Evolutionary conservation across 2,329 filamentous ascomycete genomes (phyloP), one percentile per base, ranked within the genome.

Genomic region (Trichoderma harzianum): DNA sequence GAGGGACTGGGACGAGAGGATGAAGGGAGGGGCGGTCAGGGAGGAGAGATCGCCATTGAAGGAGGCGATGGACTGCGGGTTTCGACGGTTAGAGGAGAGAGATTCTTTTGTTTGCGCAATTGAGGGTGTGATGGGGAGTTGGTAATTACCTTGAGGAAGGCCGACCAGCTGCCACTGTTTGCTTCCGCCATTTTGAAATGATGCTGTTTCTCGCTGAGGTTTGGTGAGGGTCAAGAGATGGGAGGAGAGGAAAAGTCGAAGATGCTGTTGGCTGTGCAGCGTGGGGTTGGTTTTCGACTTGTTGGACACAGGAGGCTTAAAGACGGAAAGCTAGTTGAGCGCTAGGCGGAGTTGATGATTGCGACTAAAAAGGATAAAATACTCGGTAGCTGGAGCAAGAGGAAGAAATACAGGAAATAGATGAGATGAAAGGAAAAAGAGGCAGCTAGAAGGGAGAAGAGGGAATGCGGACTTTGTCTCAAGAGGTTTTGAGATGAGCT

Each of bases 31-130:
- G 51, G 93, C 93, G 43, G 93, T 95, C 78, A 95, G 84, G 73
- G 92, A 93, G 39, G 92, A 92, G 72, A 95, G 87, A 81, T 95
- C 93, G 77, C 93, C 93, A 78, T 92, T 93, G 85, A 95, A 95
- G 5, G 91, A 93, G 68, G 92, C 91, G 78, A 95, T 92, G 62
- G 92, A 94, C 87, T 89, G 70, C 32, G 16, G 57, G 8, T 32
- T 55, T 36, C 14, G 18, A 47, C 39, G 30, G 65, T 72, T 30
- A 51, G 30, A 24, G 6, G 24, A 24, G 66, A 43, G 39, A 10
- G 51, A 10, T 7, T 55, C 16, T 43, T n/a, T 4, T 43, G 39
- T 55, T 21, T 24, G 55, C 36, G 68, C 43, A 71, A 55, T 47
- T 67, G 21, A 6, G 5, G 34, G 28, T 7, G 43, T 18, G 11